Conservation (phyloP, 2,329 filamentous ascomycete species). For the Triangularia setosa region DNA sequence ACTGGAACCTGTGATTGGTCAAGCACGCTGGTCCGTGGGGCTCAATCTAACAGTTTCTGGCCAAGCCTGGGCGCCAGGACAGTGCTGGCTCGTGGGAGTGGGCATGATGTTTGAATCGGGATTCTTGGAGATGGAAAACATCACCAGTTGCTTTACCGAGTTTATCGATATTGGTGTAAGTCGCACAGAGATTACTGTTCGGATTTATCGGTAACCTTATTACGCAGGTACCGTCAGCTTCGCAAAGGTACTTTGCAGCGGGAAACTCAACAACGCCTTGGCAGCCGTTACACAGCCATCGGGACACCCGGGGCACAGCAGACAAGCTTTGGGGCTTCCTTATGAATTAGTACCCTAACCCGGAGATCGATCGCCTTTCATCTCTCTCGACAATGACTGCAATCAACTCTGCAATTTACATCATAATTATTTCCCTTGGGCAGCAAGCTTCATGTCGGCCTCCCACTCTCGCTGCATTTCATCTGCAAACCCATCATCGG, state of each 20-base stretch:
- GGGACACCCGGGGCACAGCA: neutral
- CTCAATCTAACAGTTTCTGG: neutral
- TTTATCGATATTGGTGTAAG: neutral
- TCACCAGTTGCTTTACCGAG: neutral
- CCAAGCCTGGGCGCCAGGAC: neutral
- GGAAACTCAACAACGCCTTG: neutral
- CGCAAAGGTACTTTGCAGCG: neutral
- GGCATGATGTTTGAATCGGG: neutral
- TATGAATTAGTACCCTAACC: neutral
- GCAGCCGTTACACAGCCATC: neutral
- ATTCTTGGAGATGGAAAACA: neutral
- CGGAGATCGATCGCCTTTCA: no score
- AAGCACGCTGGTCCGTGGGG: neutral
- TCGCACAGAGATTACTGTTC: neutral
- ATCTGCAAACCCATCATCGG: constrained; percentile 64
- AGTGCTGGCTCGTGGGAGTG: neutral
- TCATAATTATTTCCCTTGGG: constrained; percentile 20
- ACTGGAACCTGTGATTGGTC: neutral
- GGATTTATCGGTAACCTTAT: neutral
- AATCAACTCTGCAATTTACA: neutral
- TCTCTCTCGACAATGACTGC: neutral
- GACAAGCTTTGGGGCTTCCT: neutral
- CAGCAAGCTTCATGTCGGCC: constrained; percentile 33
- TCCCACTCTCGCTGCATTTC: constrained; percentile 78
- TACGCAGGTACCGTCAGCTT: neutral